Evolutionary conservation across 768 basidiomycete species (phyloP).

Genomic region (Cyclocybe aegerita): DNA sequence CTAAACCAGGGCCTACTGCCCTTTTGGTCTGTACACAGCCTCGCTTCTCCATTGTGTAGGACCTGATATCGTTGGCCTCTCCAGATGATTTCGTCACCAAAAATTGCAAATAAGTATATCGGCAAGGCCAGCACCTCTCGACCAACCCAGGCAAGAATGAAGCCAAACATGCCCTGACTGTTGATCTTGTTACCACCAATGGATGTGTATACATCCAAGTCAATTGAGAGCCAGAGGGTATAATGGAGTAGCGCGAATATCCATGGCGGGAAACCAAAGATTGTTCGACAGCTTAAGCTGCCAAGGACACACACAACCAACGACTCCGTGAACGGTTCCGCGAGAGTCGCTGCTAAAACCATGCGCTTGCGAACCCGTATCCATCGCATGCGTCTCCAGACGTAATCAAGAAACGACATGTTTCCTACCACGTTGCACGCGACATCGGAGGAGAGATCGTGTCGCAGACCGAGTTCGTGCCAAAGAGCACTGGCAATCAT

Average conservation of each 20-base stretch:
- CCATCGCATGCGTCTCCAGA: conserved; percentile 92
- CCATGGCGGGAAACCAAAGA: conserved; percentile 53
- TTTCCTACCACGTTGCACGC: conserved; percentile 87
- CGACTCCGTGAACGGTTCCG: conserved; percentile 93
- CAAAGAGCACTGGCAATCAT: conserved; percentile 92
- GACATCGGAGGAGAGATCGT: conserved; percentile 89
- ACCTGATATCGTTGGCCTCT: conserved; percentile 80
- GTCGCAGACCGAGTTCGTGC: conserved; percentile 88
- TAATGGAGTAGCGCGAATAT: conserved; percentile 62
- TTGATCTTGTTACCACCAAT: conserved; percentile 68
- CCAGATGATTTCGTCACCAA: conserved; percentile 85
- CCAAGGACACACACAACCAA: conserved; percentile 69
- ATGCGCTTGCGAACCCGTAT: conserved; percentile 95
- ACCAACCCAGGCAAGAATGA: conserved; percentile 74
- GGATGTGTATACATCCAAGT: conserved; percentile 80
- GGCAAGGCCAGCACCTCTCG: conserved; percentile 87
- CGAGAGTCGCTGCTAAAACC: conserved; percentile 80
- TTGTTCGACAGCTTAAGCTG: conserved; percentile 48
- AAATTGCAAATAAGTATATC: conserved; percentile 81
- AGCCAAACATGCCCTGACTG: conserved; percentile 46
- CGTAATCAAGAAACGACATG: conserved; percentile 83
- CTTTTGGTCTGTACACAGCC: conserved; percentile 4
- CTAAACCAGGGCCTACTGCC: background rate
- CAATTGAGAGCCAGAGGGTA: conserved; percentile 69
- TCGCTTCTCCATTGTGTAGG: conserved; percentile 69